Conservation (phyloP, 2,329 filamentous ascomycete species). For the Penicillium sp. region DNA sequence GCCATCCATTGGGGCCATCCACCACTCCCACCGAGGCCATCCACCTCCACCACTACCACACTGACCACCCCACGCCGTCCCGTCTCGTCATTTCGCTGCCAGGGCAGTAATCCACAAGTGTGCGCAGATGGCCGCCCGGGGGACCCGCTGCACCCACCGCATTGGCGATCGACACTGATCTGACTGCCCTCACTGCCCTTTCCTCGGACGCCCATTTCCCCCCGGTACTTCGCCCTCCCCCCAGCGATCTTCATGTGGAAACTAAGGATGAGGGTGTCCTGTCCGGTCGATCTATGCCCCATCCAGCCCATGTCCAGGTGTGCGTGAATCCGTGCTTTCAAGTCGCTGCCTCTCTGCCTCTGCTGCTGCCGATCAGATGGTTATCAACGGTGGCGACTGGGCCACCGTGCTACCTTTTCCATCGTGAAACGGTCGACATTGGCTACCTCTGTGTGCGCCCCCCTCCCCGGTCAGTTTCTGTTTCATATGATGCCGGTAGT, state of each 20-base stretch:
- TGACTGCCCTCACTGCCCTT: constrained; percentile 8
- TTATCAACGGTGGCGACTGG: constrained; percentile 28
- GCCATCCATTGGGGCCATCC: no score
- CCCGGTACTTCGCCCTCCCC: constrained; percentile 10
- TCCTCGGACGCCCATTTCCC: constrained; percentile 14
- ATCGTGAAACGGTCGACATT: constrained; percentile 32
- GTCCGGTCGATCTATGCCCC: constrained; percentile 20
- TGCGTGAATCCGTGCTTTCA: constrained; percentile 13
- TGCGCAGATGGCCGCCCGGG: neutral
- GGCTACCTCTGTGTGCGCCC: constrained; percentile 4
- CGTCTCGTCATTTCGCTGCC: constrained; percentile 25
- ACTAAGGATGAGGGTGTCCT: no score
- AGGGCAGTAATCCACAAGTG: constrained; percentile 9
- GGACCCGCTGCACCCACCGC: neutral
- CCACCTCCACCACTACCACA: no score
- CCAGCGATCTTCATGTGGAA: constrained; percentile 23
- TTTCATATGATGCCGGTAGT: constrained; percentile 25
- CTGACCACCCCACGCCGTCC: constrained; percentile 24
- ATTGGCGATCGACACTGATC: constrained; percentile 21
- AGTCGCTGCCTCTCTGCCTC: constrained; percentile 7
- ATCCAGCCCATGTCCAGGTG: constrained; percentile 4
- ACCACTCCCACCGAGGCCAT: no score
- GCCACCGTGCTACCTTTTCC: constrained; percentile 22
- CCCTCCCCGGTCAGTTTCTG: constrained; percentile 17
- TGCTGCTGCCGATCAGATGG: constrained; percentile 22